phyloP scores from a whole-genome alignment of 1,139 yeast genomes.

The Yamadazyma mexicana region DNA sequence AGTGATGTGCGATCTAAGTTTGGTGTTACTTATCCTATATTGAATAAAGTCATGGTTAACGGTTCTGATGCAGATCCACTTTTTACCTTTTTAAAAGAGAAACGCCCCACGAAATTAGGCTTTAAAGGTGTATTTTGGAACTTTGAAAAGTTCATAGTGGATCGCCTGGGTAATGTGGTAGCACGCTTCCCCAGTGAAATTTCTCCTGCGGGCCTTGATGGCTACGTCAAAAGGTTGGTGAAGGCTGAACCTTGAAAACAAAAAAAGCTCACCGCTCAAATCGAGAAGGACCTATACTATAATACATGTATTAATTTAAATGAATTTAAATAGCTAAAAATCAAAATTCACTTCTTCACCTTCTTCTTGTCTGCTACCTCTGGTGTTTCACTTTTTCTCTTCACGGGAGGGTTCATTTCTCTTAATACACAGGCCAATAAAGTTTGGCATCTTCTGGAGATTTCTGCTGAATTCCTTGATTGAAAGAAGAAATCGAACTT shows the following conservation, averaged over 20 bases:
- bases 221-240: conserved; percentile 2
- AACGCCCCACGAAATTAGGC: conserved; percentile 58
- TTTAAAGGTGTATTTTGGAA: conserved; percentile 90
- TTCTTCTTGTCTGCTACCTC: conserved; percentile 16
- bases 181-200: conserved; percentile 70
- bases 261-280: too few species aligned
- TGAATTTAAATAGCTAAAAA: too few species aligned
- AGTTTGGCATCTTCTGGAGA: conserved; percentile 68
- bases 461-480: conserved; percentile 62
- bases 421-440: conserved; percentile 63
- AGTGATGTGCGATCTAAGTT: conserved; percentile 64
- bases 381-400: conserved; percentile 17
- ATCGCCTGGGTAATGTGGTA: conserved; percentile 69
- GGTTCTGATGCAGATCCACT: conserved; percentile 30
- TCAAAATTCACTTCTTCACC: conserved; percentile 9
- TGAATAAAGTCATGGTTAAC: conserved; percentile 38
- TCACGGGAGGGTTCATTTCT: conserved; percentile 42
- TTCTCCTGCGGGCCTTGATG: conserved; percentile 60
- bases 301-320: neutral
- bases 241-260: too few species aligned
- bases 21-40: conserved; percentile 50
- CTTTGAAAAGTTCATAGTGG: conserved; percentile 86
- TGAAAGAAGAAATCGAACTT: conserved; percentile 73
- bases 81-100: conserved; percentile 31
- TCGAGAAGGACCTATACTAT: neutral